Evolutionary conservation across 768 basidiomycete species (phyloP).

Genomic region (Neoboletus brunneissimus): DNA sequence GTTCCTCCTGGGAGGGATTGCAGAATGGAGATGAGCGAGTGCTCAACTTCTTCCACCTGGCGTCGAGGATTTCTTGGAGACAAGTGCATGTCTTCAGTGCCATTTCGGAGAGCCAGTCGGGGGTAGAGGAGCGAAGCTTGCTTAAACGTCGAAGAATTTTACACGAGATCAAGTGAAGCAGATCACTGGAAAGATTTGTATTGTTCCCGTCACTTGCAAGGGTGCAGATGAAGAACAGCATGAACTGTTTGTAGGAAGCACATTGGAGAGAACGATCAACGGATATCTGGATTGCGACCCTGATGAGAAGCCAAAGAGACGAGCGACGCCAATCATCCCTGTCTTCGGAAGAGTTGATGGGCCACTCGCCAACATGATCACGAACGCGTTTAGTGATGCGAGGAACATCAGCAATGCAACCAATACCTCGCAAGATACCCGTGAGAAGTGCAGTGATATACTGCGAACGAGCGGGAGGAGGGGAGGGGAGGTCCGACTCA

Average conservation of each 20-base stretch:
- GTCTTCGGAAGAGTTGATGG: no score
- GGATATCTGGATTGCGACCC: slow-evolving; percentile 29
- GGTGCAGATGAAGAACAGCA: slow-evolving; percentile 38
- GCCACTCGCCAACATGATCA: slow-evolving; percentile 19
- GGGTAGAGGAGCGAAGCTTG: slow-evolving; percentile 11
- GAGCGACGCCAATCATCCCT: slow-evolving; percentile 23
- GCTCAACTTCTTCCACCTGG: slow-evolving; percentile 33
- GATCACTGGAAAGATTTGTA: slow-evolving; percentile 12
- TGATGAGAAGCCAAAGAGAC: slow-evolving; percentile 34
- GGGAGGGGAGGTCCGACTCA: neutral
- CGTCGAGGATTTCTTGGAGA: slow-evolving; percentile 23
- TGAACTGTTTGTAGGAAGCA: slow-evolving; percentile 45
- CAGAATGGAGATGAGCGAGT: slow-evolving; percentile 10
- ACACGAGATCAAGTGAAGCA: slow-evolving; percentile 24
- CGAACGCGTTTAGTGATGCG: slow-evolving; percentile 25
- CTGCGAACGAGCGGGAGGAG: neutral
- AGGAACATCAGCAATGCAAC: slow-evolving; percentile 5
- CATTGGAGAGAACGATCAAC: slow-evolving; percentile 9
- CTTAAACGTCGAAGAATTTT: slow-evolving; percentile 18
- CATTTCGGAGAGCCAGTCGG: slow-evolving; percentile 35
- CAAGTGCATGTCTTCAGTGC: slow-evolving; percentile 32
- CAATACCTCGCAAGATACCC: slow-evolving; percentile 3
- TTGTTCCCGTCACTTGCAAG: slow-evolving; percentile 20
- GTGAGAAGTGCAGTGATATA: neutral
- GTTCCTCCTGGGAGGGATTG: neutral